Evolutionary conservation across 345 rosid species (phyloP), one percentile per base, ranked within the genome.

Genomic region (Aurinia saxatilis): DNA sequence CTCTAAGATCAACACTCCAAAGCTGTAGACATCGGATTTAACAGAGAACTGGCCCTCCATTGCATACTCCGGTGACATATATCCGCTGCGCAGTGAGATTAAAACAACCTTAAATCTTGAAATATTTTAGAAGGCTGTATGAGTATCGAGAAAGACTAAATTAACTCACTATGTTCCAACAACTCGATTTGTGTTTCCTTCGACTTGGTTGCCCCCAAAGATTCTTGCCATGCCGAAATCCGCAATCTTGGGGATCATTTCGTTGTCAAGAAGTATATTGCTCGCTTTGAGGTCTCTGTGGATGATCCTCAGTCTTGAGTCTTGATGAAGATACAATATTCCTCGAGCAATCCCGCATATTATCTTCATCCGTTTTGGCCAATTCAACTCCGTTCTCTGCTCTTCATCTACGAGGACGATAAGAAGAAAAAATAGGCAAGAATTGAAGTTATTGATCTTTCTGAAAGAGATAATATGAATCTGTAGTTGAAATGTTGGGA

Each of bases 301-400:
- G 34, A 77, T 65, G 42, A 71, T 78, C 17, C 77, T 50, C 6
- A 71, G 44, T 53, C 76, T 58, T 29, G 79, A 74, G 60, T 78
- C 81, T 63, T 71, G 77, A 68, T 78, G 79, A 14, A 75, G 79
- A 60, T 78, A 78, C 55, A 75, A 61, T 37, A 75, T 68, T 14
- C 82, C 82, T 5, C 68, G 41, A 42, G 77, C 77, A 46, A 61
- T 63, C 27, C 82, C 76, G 2, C 68, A 13, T 0, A 75, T 71
- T 16, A 75, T 60, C 17, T 62, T 7, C 18, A 66, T 36, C 3
- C 74, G 41, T 51, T 45, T 67, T 6, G 39, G 27, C 79, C 76
- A 76, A 33, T 63, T 39, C 10, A 66, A 37, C 48, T 35, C 55
- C 5, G 45, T 14, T 74, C 79, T 62, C 10, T 48, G 30, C 36